phyloP scores from a whole-genome alignment of 148 eudicot genomes.

The Rhododendron ferrugineum region DNA sequence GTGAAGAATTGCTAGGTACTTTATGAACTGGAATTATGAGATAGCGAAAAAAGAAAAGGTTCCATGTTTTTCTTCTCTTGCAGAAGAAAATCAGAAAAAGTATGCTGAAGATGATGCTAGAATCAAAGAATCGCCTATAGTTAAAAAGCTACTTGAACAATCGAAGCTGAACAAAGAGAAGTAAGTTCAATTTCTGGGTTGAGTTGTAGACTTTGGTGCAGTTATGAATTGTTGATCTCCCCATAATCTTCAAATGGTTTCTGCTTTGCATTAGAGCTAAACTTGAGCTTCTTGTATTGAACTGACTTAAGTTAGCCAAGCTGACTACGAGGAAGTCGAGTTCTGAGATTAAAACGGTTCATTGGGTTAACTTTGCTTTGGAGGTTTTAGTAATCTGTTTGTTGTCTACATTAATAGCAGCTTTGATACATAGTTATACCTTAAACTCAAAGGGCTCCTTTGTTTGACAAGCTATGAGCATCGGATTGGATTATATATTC shows the following conservation, averaged over 20 bases:
- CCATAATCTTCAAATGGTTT: background rate
- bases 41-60: background rate
- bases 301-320: background rate
- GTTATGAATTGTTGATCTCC: background rate
- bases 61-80: constrained; percentile 17
- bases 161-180: constrained; percentile 74
- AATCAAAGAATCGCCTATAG: constrained; percentile 78
- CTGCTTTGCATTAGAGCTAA: background rate
- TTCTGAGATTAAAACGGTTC: background rate
- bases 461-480: background rate
- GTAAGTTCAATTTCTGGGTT: constrained; percentile 25
- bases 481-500: background rate
- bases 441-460: background rate
- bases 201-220: background rate
- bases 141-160: constrained; percentile 75
- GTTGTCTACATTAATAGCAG: background rate
- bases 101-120: constrained; percentile 85
- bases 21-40: background rate
- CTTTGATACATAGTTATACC: background rate
- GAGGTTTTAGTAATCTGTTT: background rate
- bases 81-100: constrained; percentile 85
- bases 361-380: background rate
- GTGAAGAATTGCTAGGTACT: background rate
- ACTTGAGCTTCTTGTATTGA: background rate
- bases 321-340: background rate